Conservation (phyloP, 371 early-diverging fungal species). For the Chytridium lagenaria region DNA sequence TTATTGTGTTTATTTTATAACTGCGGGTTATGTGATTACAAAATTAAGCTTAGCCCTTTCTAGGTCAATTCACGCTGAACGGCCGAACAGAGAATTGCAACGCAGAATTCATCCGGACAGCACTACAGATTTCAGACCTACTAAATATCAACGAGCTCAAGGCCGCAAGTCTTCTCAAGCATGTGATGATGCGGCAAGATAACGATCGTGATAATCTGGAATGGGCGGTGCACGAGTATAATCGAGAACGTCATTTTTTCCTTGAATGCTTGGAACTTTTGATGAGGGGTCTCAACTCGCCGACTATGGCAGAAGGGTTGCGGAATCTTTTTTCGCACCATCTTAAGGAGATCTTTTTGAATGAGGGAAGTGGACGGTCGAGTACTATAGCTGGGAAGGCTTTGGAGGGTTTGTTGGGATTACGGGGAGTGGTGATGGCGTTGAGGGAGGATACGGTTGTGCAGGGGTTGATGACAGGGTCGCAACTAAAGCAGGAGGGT, state of each 20-base stretch:
- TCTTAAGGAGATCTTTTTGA: constrained; percentile 24
- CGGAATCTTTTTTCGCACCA: constrained; percentile 48
- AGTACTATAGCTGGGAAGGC: constrained; percentile 10
- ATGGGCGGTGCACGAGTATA: constrained; percentile 72
- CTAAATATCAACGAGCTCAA: constrained; percentile 79
- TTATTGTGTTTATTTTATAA: constrained; percentile 3
- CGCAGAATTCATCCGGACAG: constrained; percentile 70
- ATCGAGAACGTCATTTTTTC: constrained; percentile 70
- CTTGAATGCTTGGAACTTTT: constrained; percentile 68
- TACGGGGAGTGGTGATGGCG: constrained; percentile 22
- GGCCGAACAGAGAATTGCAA: constrained; percentile 47
- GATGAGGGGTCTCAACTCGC: constrained; percentile 62
- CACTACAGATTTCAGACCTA: constrained; percentile 76
- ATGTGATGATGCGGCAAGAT: constrained; percentile 62
- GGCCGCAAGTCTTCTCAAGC: constrained; percentile 74
- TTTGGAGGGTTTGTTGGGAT: constrained; percentile 3
- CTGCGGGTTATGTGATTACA: background rate
- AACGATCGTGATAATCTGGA: constrained; percentile 67
- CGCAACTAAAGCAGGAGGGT: constrained; percentile 30
- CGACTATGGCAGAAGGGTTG: constrained; percentile 53
- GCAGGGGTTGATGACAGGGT: constrained; percentile 19
- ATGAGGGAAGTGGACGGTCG: background rate
- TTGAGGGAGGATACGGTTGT: constrained; percentile 24
- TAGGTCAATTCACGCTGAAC: constrained; percentile 30
- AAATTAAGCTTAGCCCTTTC: too few species aligned